These are phyloP conservation scores for Trametes punicea DNA, from an alignment of 768 basidiomycete genomes.

Conservation along the genomic window DNA sequence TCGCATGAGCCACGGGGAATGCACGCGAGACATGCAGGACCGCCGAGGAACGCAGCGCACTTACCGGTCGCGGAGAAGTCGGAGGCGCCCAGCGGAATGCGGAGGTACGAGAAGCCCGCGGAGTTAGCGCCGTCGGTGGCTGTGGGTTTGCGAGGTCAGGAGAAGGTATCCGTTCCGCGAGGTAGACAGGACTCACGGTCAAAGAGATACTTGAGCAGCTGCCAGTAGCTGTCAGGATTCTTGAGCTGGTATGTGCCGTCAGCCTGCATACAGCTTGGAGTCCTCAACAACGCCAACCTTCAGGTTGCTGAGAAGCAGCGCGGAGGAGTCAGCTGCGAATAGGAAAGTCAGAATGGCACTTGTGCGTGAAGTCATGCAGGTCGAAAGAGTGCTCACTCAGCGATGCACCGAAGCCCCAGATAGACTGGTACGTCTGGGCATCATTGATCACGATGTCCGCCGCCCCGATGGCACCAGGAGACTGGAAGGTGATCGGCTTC, in stretches of 20 bases:
- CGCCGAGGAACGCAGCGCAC: conserved; percentile 12
- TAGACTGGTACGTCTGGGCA: conserved; percentile 48
- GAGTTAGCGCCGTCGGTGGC: conserved; percentile 57
- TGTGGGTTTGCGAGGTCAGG: conserved; percentile 15
- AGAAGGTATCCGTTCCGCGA: neutral
- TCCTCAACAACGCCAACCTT: conserved; percentile 45
- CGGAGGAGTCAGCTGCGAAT: conserved; percentile 64
- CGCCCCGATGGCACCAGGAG: conserved; percentile 51
- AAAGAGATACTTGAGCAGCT: conserved; percentile 57
- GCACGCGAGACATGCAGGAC: neutral
- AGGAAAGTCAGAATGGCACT: conserved; percentile 2
- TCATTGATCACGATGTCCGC: conserved; percentile 66
- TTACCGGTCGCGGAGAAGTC: conserved; percentile 64
- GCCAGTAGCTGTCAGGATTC: conserved; percentile 57
- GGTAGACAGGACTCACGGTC: conserved; percentile 30
- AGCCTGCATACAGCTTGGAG: neutral
- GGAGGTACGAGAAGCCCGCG: conserved; percentile 67
- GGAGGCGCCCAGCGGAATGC: conserved; percentile 68
- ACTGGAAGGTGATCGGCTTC: conserved; percentile 49
- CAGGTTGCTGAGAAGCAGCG: conserved; percentile 53
- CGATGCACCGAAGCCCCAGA: conserved; percentile 64
- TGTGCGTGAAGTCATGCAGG: neutral
- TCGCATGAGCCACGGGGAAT: neutral
- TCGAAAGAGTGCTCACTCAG: conserved; percentile 44
- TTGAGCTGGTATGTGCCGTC: conserved; percentile 33